Evolutionary conservation across 2,329 filamentous ascomycete species (phyloP).

Genomic region (Plectosphaerella sp.): DNA sequence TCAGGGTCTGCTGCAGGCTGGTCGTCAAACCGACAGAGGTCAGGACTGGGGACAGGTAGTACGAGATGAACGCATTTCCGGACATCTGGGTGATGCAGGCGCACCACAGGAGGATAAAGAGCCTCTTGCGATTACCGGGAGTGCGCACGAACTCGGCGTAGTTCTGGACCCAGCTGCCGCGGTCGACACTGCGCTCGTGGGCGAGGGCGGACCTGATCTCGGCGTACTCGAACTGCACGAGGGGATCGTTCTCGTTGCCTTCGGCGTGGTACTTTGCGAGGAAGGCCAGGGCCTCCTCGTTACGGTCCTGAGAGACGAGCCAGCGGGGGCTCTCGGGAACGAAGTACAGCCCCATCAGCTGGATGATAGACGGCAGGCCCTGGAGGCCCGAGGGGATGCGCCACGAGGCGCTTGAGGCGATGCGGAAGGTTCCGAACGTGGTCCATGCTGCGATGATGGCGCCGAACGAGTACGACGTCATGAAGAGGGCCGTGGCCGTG

Average conservation of each 20-base stretch:
- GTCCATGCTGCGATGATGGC: slow-evolving; percentile 32
- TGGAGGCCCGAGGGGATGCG: slow-evolving; percentile 2
- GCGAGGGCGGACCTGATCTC: slow-evolving; percentile 28
- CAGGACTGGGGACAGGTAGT: slow-evolving; percentile 27
- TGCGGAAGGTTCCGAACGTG: slow-evolving; percentile 25
- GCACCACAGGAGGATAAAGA: slow-evolving; percentile 35
- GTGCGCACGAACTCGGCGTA: slow-evolving; percentile 32
- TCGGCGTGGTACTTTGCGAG: slow-evolving; percentile 44
- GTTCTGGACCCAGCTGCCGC: slow-evolving; percentile 19
- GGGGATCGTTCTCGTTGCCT: slow-evolving; percentile 40
- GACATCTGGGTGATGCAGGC: slow-evolving; percentile 26
- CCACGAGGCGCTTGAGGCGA: not conserved
- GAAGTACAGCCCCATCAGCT: slow-evolving; percentile 4
- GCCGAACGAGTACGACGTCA: slow-evolving; percentile 30
- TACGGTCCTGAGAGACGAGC: slow-evolving; percentile 23
- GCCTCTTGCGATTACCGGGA: slow-evolving; percentile 24
- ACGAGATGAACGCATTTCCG: slow-evolving; percentile 26
- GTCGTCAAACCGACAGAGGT: slow-evolving; percentile 23
- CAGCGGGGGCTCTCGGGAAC: slow-evolving; percentile 27
- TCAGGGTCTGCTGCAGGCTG: slow-evolving; percentile 24
- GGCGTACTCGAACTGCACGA: slow-evolving; percentile 36
- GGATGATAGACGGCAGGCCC: slow-evolving; percentile 1
- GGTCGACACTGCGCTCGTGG: not conserved
- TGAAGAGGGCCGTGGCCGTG: slow-evolving; percentile 27
- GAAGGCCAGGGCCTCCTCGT: slow-evolving; percentile 24